Evolutionary conservation across 768 basidiomycete species (phyloP), one percentile per base, ranked within the genome.

Genomic region (Suillus lakei): DNA sequence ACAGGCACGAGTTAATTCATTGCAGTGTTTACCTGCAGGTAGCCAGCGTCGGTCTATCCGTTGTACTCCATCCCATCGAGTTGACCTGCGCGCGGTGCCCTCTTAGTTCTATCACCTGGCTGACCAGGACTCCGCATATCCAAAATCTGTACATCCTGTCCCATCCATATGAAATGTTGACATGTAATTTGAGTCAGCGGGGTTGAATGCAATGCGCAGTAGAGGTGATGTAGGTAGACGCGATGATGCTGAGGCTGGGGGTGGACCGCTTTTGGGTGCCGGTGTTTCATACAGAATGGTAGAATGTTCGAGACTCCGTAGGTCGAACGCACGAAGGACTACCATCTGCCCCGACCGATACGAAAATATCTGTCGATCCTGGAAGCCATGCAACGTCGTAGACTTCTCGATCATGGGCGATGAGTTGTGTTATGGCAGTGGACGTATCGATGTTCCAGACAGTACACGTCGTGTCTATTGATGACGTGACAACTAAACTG

Each of bases 301-400:
- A 15, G 95, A 98, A 78, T 99, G 98, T 76, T 99, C 98, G 53
- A 99, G 85, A 70, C 93, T 94, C 58, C 98, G 90, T 63, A 99
- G 83, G 78, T 99, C 98, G 77, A 99, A 99, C 15, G 97, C 96
- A 61, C 98, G 92, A 60, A 99, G 81, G 81, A 68, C 92, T 95
- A 13, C 98, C 98, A 74, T 99, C 98, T 36, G 97, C 97, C 28
- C 98, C 98, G 30, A 99, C 98, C 6, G 96, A 98, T 43, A 98
- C 96, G 75, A 99, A 99, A 69, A 98, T 95, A 75, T 99, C 96
- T 15, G 94, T 95, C 10, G 95, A 96, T 30, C 90, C 88, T 6
- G 98, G 98, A 15, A 98, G 86, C 97, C 98, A 99, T n/a, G 95
- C 96, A 48, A 98, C 96, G 74, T 98, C 96, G 80, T 96, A 97